phyloP scores from a whole-genome alignment of 2,329 filamentous ascomycete species.

The Rutstroemia sydowiana region DNA sequence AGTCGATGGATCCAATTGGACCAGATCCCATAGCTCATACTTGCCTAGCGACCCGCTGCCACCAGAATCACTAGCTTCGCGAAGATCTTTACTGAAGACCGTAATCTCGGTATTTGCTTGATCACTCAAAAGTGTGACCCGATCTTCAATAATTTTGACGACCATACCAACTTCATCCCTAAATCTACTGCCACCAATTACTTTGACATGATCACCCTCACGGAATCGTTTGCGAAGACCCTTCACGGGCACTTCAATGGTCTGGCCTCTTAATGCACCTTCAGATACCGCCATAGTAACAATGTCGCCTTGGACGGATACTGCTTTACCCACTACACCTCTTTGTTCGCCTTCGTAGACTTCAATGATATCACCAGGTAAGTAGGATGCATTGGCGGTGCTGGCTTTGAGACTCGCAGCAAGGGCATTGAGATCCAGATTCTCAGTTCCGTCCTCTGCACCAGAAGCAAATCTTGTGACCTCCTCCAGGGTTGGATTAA shows the following conservation, averaged over 20 bases:
- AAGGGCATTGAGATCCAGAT: slow-evolving; percentile 83
- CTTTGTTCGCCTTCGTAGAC: slow-evolving; percentile 94
- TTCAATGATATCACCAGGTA: slow-evolving; percentile 92
- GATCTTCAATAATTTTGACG: slow-evolving; percentile 85
- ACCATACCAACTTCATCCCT: slow-evolving; percentile 96
- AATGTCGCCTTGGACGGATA: slow-evolving; percentile 84
- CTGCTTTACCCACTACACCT: slow-evolving; percentile 78
- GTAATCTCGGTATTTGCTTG: slow-evolving; percentile 90
- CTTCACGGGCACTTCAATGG: slow-evolving; percentile 87
- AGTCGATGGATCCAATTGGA: slow-evolving; percentile 86
- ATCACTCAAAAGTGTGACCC: slow-evolving; percentile 87
- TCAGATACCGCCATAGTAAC: slow-evolving; percentile 81
- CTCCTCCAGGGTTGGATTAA: slow-evolving; percentile 89
- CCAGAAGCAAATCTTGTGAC: slow-evolving; percentile 89
- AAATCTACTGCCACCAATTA: slow-evolving; percentile 91
- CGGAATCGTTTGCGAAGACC: slow-evolving; percentile 88
- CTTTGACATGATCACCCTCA: slow-evolving; percentile 95
- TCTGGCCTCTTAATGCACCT: slow-evolving; percentile 73
- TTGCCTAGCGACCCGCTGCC: slow-evolving; percentile 79
- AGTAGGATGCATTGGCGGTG: slow-evolving; percentile 73
- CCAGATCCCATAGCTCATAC: slow-evolving; percentile 86
- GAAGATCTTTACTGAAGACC: slow-evolving; percentile 93
- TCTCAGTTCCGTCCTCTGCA: slow-evolving; percentile 85
- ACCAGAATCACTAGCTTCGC: slow-evolving; percentile 87
- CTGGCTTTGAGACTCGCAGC: slow-evolving; percentile 84